phyloP scores from a whole-genome alignment of 208 protist genomes.

The Trypanosoma caninum region DNA sequence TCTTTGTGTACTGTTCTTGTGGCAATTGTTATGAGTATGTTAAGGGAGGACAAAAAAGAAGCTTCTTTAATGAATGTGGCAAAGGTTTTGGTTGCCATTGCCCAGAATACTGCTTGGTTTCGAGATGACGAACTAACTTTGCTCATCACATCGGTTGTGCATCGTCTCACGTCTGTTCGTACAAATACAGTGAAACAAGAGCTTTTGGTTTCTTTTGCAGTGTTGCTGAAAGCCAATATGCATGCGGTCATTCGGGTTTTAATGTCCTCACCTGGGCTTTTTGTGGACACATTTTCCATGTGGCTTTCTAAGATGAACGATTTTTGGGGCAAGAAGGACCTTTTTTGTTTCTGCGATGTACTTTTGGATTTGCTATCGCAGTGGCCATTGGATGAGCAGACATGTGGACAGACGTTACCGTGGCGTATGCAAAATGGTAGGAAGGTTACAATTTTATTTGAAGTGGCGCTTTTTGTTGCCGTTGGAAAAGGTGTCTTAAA shows the following conservation, averaged over 20 bases:
- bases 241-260: constrained; percentile 38
- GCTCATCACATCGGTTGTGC: constrained; percentile 34
- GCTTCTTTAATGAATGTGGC: constrained; percentile 48
- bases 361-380: constrained; percentile 35
- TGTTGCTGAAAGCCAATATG: constrained; percentile 41
- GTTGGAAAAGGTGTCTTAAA: constrained; percentile 27
- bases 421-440: constrained; percentile 2
- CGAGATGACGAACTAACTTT: constrained; percentile 27
- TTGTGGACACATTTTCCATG: constrained; percentile 33
- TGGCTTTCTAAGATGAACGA: constrained; percentile 46
- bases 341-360: constrained; percentile 35
- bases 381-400: constrained; percentile 13
- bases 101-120: constrained; percentile 33
- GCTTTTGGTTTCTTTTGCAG: constrained; percentile 49
- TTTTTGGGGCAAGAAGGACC: constrained; percentile 22
- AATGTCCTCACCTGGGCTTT: constrained; percentile 24
- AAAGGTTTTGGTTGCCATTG: constrained; percentile 37
- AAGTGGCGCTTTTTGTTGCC: constrained; percentile 30
- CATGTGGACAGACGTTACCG: not conserved
- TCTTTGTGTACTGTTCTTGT: constrained; percentile 49
- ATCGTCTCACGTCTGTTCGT: constrained; percentile 33
- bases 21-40: constrained; percentile 35
- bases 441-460: constrained; percentile 11
- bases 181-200: constrained; percentile 49
- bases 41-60: constrained; percentile 30